Evolutionary conservation across 176 grass and related monocot species (phyloP), one percentile per base, ranked within the genome.

Genomic region (Cenchrus americanus): DNA sequence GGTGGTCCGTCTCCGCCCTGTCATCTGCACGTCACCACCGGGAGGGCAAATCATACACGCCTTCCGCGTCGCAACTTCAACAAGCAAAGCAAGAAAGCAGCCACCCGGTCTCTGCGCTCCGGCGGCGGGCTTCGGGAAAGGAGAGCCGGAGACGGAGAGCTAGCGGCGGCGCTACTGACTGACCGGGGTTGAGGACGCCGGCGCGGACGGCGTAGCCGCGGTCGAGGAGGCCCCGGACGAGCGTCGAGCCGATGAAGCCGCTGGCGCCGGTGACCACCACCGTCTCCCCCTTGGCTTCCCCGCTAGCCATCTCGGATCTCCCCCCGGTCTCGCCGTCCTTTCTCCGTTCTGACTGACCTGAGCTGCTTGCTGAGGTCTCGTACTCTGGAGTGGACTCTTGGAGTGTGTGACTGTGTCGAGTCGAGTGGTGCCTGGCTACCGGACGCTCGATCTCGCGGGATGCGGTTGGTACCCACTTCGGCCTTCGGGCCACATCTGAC

Each of bases 221-320:
- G 12, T 40, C 73, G 68, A 92, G 96, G 79, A 98, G 96, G 72
- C 40, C 64, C 49, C 90, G 85, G 8, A 98, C 85, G 42, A 93
- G 49, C 37, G 76, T 89, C 0, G 96, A 98, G 41, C 96, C 89
- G 83, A 94, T 95, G 93, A 95, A 93, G n/a, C 96, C 93, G 80
- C 93, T 98, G 1, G 89, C 96, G 66, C 96, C 96, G 11, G 96
- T 95, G 40, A 95, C 91, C 82, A 94, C 63, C 66, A 94, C 93
- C 30, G 57, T 86, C 77, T 83, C 77, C 27, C 57, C 66, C 43
- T 64, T 83, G 64, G 5, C 32, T 10, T 66, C 72, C 44, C 32
- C 76, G 54, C 57, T 83, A 7, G 70, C 66, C 82, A 78, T 92
- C 23, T n/a, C 34, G 34, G 34, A 37, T 37, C 2, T 37, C 34